Conservation (phyloP, 768 basidiomycete species). For the Harrya chromipes region DNA sequence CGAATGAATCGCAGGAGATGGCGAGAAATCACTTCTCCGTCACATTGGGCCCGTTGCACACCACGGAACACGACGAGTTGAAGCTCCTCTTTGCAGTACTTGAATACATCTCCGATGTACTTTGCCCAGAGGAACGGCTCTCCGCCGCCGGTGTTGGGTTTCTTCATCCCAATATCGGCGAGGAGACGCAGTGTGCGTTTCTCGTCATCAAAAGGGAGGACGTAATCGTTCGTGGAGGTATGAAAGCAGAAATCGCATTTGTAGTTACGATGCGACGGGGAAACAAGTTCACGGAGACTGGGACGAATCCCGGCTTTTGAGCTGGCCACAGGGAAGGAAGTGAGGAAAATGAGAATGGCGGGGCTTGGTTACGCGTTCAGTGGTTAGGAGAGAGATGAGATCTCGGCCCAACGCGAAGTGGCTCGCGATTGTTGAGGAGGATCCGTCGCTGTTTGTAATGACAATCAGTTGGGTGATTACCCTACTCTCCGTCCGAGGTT, state of each 20-base stretch:
- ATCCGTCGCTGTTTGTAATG: too few species aligned
- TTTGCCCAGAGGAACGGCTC: background rate
- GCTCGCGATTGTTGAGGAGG: too few species aligned
- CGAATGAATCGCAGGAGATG: constrained; percentile 37
- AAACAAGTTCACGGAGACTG: constrained; percentile 18
- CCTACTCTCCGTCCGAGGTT: too few species aligned
- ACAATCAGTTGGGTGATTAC: too few species aligned
- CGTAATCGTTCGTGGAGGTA: constrained; percentile 24
- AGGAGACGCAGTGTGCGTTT: constrained; percentile 30
- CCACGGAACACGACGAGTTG: constrained; percentile 26
- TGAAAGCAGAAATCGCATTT: constrained; percentile 36
- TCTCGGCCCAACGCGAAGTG: too few species aligned
- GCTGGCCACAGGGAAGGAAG: background rate
- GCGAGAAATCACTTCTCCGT: constrained; percentile 39
- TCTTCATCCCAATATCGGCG: constrained; percentile 31
- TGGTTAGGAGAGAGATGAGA: too few species aligned
- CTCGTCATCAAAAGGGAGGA: constrained; percentile 30
- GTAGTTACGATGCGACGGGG: constrained; percentile 26
- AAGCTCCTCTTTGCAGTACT: constrained; percentile 33
- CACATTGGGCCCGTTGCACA: constrained; percentile 34
- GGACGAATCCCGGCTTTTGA: constrained; percentile 8
- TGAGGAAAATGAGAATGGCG: background rate
- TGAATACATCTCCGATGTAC: constrained; percentile 34
- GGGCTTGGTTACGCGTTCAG: too few species aligned
- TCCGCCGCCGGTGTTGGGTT: constrained; percentile 34